Conservation (phyloP, 2,329 filamentous ascomycete genomes). For the Zalaria sp. region DNA sequence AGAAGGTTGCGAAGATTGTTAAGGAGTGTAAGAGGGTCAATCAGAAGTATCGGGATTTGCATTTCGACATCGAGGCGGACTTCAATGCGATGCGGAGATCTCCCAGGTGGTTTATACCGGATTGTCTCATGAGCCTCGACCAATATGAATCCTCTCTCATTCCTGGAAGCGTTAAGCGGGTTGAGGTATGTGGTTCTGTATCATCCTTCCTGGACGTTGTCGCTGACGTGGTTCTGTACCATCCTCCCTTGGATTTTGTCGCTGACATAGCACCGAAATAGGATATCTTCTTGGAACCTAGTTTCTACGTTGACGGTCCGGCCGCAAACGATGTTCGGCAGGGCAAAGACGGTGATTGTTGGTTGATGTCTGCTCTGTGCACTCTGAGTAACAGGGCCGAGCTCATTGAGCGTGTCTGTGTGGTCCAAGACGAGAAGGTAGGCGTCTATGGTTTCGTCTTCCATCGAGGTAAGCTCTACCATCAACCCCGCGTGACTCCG, state of each 20-base stretch:
- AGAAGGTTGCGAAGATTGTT: slow-evolving; percentile 43
- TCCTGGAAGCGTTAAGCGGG: slow-evolving; percentile 62
- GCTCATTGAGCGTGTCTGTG: slow-evolving; percentile 60
- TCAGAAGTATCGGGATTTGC: slow-evolving; percentile 73
- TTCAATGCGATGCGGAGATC: slow-evolving; percentile 6
- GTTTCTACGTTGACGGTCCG: slow-evolving; percentile 60
- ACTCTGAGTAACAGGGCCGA: slow-evolving; percentile 67
- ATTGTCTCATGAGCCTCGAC: slow-evolving; percentile 38
- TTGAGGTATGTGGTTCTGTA: slow-evolving; percentile 31
- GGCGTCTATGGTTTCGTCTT: slow-evolving; percentile 83
- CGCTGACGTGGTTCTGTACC: slow-evolving; percentile 4
- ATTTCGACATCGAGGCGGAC: slow-evolving; percentile 73
- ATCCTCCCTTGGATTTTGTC: slow-evolving; percentile 12
- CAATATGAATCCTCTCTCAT: slow-evolving; percentile 17
- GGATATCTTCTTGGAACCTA: slow-evolving; percentile 24
- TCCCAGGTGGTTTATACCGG: slow-evolving; percentile 4
- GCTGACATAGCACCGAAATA: slow-evolving; percentile 34
- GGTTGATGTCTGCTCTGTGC: slow-evolving; percentile 69
- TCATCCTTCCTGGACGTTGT: slow-evolving; percentile 12
- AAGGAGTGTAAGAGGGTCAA: slow-evolving; percentile 60
- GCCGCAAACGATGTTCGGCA: slow-evolving; percentile 67
- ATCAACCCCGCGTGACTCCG: background rate
- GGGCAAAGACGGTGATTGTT: slow-evolving; percentile 68
- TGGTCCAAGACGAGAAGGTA: slow-evolving; percentile 56
- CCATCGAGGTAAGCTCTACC: slow-evolving; percentile 39